These are phyloP conservation scores for Globisporangium megalacanthum DNA, from an alignment of 352 stramenopile genomes.

Conservation along the genomic window DNA sequence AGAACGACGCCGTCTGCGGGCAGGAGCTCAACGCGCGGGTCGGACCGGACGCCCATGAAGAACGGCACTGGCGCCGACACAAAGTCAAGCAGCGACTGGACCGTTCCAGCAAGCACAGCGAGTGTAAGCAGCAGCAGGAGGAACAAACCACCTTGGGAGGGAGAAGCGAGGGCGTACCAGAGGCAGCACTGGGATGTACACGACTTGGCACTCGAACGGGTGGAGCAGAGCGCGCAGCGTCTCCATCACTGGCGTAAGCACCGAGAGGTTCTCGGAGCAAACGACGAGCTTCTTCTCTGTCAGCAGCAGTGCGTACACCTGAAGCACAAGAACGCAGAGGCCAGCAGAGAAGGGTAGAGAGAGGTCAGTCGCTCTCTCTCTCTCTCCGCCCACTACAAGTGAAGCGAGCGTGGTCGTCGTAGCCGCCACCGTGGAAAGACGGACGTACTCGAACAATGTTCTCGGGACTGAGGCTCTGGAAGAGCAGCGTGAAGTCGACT, in stretches of 20 bases:
- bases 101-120: background rate
- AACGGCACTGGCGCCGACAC: slow-evolving; percentile 69
- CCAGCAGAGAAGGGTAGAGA: background rate
- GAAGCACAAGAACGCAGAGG: too few relatives aligned
- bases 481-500: slow-evolving; percentile 66
- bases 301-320: slow-evolving; percentile 51
- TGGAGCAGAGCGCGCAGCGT: slow-evolving; percentile 55
- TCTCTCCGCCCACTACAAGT: background rate
- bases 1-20: slow-evolving; percentile 52
- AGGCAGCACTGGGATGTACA: slow-evolving; percentile 72
- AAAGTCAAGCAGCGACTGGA: slow-evolving; percentile 60
- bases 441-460: slow-evolving; percentile 56
- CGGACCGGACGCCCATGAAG: slow-evolving; percentile 64
- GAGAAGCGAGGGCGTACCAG: slow-evolving; percentile 21
- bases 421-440: background rate
- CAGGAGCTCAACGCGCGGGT: slow-evolving; percentile 32
- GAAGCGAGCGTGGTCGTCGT: background rate
- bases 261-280: slow-evolving; percentile 40
- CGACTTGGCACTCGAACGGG: slow-evolving; percentile 65
- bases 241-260: slow-evolving; percentile 59
- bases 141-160: background rate
- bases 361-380: background rate
- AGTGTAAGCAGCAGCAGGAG: background rate
- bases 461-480: slow-evolving; percentile 58
- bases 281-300: slow-evolving; percentile 72